Percentiles rank a stretch among this genome's conserved stretches.
Evolutionary conservation across 805 yeast species (phyloP).

Genomic region (Ogataea allantospora): DNA sequence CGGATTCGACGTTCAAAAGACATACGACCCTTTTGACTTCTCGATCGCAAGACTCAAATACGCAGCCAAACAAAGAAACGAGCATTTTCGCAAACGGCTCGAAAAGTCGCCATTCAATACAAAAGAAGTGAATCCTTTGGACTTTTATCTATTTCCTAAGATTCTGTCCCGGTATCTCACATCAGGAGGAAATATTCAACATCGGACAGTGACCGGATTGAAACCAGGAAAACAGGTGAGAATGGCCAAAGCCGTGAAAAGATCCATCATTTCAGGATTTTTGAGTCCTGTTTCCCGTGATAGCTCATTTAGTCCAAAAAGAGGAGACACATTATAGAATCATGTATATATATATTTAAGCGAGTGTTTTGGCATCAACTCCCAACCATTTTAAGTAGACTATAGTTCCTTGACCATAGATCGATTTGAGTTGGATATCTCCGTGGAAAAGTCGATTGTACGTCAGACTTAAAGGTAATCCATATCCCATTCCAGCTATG

Average conservation of each 20-base stretch:
- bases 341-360: conserved; percentile 8
- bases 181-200: conserved; percentile 72
- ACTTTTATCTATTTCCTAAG: conserved; percentile 70
- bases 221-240: conserved; percentile 64
- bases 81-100: conserved; percentile 21
- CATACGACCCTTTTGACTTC: conserved; percentile 83
- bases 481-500: conserved; percentile 96
- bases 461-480: conserved; percentile 79
- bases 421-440: conserved; percentile 61
- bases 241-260: conserved; percentile 71
- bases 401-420: conserved; percentile 78
- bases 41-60: conserved; percentile 55
- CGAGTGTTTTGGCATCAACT: conserved; percentile 27
- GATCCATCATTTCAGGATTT: conserved; percentile 79
- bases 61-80: conserved; percentile 37
- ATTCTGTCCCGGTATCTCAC: conserved; percentile 63
- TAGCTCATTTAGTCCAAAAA: conserved; percentile 37
- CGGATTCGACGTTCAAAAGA: conserved; percentile 48
- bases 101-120: conserved; percentile 34
- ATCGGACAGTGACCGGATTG: conserved; percentile 70
- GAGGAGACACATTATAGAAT: conserved; percentile 28
- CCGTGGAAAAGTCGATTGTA: conserved; percentile 77
- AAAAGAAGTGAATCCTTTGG: conserved; percentile 61
- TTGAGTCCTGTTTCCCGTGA: conserved; percentile 73
- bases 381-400: conserved; percentile 56